Evolutionary conservation across 2,329 filamentous ascomycete species (phyloP).

Genomic region (Verticillium tricorpus): DNA sequence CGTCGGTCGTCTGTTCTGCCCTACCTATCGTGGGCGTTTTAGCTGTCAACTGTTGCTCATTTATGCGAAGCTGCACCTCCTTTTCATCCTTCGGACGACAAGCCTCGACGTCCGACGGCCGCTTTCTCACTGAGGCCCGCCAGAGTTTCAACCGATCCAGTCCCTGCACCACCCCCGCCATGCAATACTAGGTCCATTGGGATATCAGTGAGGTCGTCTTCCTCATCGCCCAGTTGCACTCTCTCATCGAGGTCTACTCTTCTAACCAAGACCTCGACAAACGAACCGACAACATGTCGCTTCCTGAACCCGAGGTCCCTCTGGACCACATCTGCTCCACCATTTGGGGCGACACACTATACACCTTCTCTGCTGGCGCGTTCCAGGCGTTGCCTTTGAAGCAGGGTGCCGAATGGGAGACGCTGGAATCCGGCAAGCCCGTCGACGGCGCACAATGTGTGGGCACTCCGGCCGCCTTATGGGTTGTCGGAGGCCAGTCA

Average conservation of each 20-base stretch:
- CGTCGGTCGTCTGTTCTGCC: background rate
- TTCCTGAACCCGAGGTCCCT: conserved; percentile 64
- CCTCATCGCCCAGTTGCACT: background rate
- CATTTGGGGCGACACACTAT: conserved; percentile 76
- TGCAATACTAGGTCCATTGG: background rate
- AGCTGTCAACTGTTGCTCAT: conserved; percentile 1
- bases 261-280: background rate
- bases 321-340: conserved; percentile 78
- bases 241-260: background rate
- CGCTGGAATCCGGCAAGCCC: conserved; percentile 59
- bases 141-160: background rate
- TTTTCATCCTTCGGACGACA: conserved; percentile 1
- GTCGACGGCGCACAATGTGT: conserved; percentile 78
- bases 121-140: background rate
- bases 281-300: conserved; percentile 51
- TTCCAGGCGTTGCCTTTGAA: conserved; percentile 71
- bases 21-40: background rate
- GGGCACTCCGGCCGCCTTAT: conserved; percentile 65
- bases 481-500: conserved; percentile 72
- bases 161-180: background rate
- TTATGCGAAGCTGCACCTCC: background rate
- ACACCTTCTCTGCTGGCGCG: conserved; percentile 70
- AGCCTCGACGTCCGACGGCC: background rate
- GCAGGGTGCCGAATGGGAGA: conserved; percentile 67
- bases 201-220: conserved; percentile 1